Base-by-base conservation (phyloP, 495 filamentous ascomycete genomes). In the Glutinoglossum americanum region DNA sequence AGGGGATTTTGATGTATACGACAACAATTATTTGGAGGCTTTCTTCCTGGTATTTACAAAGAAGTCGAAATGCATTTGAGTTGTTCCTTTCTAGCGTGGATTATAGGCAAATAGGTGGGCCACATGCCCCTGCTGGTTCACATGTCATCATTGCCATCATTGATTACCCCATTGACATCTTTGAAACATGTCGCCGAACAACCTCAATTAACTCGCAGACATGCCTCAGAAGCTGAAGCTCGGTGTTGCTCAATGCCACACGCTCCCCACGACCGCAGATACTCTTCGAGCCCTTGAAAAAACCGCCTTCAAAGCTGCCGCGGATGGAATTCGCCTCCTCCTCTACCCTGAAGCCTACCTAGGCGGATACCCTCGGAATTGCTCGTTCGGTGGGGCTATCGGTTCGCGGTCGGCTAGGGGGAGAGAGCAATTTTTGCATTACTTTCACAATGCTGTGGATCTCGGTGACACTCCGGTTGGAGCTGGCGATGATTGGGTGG, bases 271-370 rank as follows among this genome's bases (percentile, higher is more conserved):
- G 11, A 78, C 81, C 8, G 25, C 72, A 8, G 71, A 74, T 32
- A 94, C 89, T 2, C 79, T 96, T 53, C 54, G 65, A 9, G 76
- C 80, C 11, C 78, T 95, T 19, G 70, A 76, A 51, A 59, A 64
- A 11, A 78, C 81, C 21, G 77, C 81, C 28, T 59, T 58, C 0
- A 58, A 61, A 2, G 84, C 83, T 4, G 71, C 74, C 0, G 56
- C 57, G 0, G 64, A 70, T n/a, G 74, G 76, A 30, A 76, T 85
- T 27, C 76, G 90, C 64, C 75, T 97, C 54, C 70, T 97, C 19
- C 79, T 96, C 45, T 92, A 95, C 62, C 90, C 90, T 0, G 90
- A 97, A 71, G 90, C 90, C 27, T 96, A 87, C 66, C 75, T 97
- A 0, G 90, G 90, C 21, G 90, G 90, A 9, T 97, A 97, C 64